phyloP scores from a whole-genome alignment of 2,329 filamentous ascomycete species.

The Epichloe sp. region DNA sequence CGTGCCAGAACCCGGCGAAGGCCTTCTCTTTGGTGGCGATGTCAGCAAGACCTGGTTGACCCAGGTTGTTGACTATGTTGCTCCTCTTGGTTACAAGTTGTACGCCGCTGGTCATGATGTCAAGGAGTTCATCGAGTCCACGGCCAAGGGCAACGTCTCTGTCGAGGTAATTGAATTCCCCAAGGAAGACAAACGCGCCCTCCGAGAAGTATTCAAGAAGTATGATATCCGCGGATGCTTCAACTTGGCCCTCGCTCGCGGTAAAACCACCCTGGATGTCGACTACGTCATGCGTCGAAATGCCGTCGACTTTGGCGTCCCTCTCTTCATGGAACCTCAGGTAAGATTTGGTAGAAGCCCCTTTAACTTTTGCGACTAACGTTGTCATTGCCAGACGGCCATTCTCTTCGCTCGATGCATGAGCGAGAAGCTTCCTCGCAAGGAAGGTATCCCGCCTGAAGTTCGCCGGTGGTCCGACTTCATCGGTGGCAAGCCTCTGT shows the following conservation, averaged over 20 bases:
- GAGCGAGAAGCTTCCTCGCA: slow-evolving; percentile 84
- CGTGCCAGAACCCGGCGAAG: slow-evolving; percentile 84
- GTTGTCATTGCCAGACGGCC: slow-evolving; percentile 53
- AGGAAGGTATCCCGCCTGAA: slow-evolving; percentile 79
- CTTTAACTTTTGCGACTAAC: background rate
- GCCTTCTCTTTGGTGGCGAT: slow-evolving; percentile 88
- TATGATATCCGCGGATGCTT: slow-evolving; percentile 93
- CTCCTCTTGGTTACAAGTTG: slow-evolving; percentile 87
- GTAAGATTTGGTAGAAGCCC: slow-evolving; percentile 36
- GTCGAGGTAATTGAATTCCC: slow-evolving; percentile 96
- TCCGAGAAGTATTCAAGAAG: slow-evolving; percentile 92
- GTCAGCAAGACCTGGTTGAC: slow-evolving; percentile 56
- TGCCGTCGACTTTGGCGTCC: slow-evolving; percentile 94
- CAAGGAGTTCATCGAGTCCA: slow-evolving; percentile 69
- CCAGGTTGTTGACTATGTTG: slow-evolving; percentile 72
- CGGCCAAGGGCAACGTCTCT: slow-evolving; percentile 49
- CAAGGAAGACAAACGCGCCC: slow-evolving; percentile 85
- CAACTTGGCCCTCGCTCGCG: slow-evolving; percentile 77
- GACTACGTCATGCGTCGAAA: slow-evolving; percentile 99
- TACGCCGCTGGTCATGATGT: slow-evolving; percentile 72
- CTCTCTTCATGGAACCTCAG: slow-evolving; percentile 97
- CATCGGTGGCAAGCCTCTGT: slow-evolving; percentile 73
- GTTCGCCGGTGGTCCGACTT: slow-evolving; percentile 94
- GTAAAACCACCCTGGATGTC: slow-evolving; percentile 74
- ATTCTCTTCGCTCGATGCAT: slow-evolving; percentile 94